Evolutionary conservation across 2,329 filamentous ascomycete genomes (phyloP), one percentile per base, ranked within the genome.

Genomic region (Colletotrichum tanaceti): DNA sequence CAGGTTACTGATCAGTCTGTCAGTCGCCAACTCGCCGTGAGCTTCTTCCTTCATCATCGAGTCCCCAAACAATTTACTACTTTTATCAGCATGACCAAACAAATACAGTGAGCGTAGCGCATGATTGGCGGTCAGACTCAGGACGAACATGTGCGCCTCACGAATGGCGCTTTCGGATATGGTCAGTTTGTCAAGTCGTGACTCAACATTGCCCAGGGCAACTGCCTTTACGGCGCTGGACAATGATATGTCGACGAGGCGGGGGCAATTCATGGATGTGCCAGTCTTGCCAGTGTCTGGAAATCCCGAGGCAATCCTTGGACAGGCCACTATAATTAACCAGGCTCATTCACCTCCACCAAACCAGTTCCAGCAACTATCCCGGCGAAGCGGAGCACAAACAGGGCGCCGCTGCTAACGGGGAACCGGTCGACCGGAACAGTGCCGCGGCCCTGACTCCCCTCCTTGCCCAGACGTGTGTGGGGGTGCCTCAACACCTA

Each of bases 401-500:
- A 62, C 47, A 62, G 57, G 41, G 32, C 32, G 32, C 32, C 46
- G 58, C 49, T 61, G 43, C 32, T 22, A 61, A 61, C 57, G 63
- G 57, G 63, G 63, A 65, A 66, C 58, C 63, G 63, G 63, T 50
- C 50, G 50, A 28, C 63, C 63, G 63, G 63, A 52, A 66, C 63
- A 35, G 58, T 66, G 63, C 63, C 63, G 63, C 63, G 63, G 58
- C 39, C 49, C 58, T 62, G 58, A 58, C 46, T 39, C 50, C 46
- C 39, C 18, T 57, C 49, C 18, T 22, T 43, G 58, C 58, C 24
- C 63, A 63, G 58, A 35, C 63, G 43, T 35, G 32, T 35, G 32
- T 57, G 58, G 35, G 43, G 63, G 22, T 50, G 24, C 62, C 63
- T 28, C 41, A 38, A 24, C 4, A 24, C 24, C 2, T 39, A 63